Evolutionary conservation across 345 rosid genomes (phyloP).

Genomic region (Psidium friedrichsthalianum): DNA sequence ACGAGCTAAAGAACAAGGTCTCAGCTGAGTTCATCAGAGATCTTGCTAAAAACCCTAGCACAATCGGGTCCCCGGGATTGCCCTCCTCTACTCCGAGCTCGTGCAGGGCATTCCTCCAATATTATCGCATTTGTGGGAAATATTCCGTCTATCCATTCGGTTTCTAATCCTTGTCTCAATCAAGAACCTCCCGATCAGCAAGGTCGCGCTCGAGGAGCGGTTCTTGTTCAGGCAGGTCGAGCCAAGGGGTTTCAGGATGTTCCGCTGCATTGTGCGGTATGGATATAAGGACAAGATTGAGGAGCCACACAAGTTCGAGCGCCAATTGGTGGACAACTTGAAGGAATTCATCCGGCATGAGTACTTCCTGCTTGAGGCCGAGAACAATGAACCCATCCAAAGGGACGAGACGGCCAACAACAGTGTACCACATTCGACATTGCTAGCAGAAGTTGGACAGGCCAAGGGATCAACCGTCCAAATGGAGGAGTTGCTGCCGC

Average conservation of each 20-base stretch:
- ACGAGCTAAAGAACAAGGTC: slow-evolving; percentile 50
- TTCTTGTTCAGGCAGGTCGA: slow-evolving; percentile 58
- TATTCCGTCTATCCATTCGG: slow-evolving; percentile 51
- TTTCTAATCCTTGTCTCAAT: slow-evolving; percentile 59
- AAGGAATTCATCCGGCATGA: slow-evolving; percentile 88
- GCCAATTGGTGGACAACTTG: slow-evolving; percentile 76
- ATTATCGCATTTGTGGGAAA: slow-evolving; percentile 45
- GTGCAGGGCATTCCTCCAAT: slow-evolving; percentile 76
- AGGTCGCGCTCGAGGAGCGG: slow-evolving; percentile 35
- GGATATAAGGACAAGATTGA: slow-evolving; percentile 69
- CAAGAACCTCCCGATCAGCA: slow-evolving; percentile 49
- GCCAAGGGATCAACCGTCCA: slow-evolving; percentile 1
- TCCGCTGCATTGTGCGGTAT: slow-evolving; percentile 66
- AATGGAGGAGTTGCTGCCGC: slow-evolving; percentile 16
- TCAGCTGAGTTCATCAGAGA: slow-evolving; percentile 30
- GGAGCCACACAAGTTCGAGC: slow-evolving; percentile 74
- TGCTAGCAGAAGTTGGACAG: not conserved
- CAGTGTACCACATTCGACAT: slow-evolving; percentile 2
- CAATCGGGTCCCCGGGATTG: slow-evolving; percentile 52
- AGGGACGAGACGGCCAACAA: slow-evolving; percentile 17
- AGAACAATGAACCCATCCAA: slow-evolving; percentile 11
- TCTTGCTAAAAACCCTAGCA: slow-evolving; percentile 17
- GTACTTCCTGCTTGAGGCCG: slow-evolving; percentile 13
- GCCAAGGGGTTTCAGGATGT: slow-evolving; percentile 51
- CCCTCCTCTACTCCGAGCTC: slow-evolving; percentile 59